A percentile compares a stretch with the other conserved stretches of the same genome.
Conservation (phyloP, 192 early-diverging fungal genomes). For the Coemansia sp. region DNA sequence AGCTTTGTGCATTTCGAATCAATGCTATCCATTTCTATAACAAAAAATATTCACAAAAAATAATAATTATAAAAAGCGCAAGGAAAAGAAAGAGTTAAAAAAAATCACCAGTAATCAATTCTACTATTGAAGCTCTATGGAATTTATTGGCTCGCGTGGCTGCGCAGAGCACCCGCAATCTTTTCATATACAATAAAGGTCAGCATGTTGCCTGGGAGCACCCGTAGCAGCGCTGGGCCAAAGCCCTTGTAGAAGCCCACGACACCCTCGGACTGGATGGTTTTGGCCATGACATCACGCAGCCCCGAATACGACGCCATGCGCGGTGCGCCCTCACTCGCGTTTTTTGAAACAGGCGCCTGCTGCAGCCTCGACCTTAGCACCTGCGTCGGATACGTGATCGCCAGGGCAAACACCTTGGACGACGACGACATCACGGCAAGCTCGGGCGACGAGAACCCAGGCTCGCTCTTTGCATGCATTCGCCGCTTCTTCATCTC, state of each 20-base stretch:
- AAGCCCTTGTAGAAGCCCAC: slow-evolving; percentile 91
- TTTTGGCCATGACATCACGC: slow-evolving; percentile 66
- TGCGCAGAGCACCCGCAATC: slow-evolving; percentile 59
- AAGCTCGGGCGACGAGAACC: slow-evolving; percentile 66
- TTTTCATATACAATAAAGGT: slow-evolving; percentile 97
- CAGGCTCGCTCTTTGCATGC: slow-evolving; percentile 7
- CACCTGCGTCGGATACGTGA: slow-evolving; percentile 94
- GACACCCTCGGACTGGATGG: slow-evolving; percentile 71
- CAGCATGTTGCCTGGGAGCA: slow-evolving; percentile 89
- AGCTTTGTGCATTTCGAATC: slow-evolving; percentile 72
- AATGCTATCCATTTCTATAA: slow-evolving; percentile 50
- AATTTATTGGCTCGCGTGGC: slow-evolving; percentile 35
- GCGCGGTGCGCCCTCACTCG: slow-evolving; percentile 40
- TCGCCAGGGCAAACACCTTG: slow-evolving; percentile 82
- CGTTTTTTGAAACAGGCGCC: slow-evolving; percentile 28
- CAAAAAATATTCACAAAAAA: not conserved
- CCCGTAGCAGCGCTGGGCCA: slow-evolving; percentile 81
- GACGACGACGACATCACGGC: slow-evolving; percentile 81
- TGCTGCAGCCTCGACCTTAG: slow-evolving; percentile 83
- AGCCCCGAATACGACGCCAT: slow-evolving; percentile 67
- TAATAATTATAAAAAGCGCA: not conserved
- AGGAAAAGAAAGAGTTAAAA: not conserved
- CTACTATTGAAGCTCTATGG: too few species aligned
- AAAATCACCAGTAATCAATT: too few species aligned
- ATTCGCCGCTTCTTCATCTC: slow-evolving; percentile 82